Conservation (phyloP, 1,284 basidiomycete genomes). For the Fomitopsis pinicola region DNA sequence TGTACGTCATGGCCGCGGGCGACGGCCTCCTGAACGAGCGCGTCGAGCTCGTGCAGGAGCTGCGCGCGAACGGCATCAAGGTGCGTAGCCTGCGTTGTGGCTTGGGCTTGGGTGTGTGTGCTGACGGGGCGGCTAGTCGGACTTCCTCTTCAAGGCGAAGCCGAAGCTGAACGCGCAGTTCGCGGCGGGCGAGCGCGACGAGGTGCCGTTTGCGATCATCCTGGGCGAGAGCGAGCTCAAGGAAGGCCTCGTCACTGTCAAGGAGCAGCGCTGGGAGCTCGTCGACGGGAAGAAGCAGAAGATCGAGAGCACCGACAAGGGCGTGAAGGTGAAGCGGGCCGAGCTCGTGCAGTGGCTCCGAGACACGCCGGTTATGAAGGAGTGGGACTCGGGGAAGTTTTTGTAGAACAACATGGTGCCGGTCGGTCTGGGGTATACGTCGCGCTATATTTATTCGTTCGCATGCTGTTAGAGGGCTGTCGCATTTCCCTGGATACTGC, state of each 20-base stretch:
- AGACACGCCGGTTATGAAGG: constrained; percentile 39
- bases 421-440: neutral
- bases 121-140: constrained; percentile 50
- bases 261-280: constrained; percentile 86
- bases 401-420: constrained; percentile 1
- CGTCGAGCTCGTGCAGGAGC: constrained; percentile 76
- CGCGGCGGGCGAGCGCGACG: constrained; percentile 87
- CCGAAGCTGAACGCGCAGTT: constrained; percentile 89
- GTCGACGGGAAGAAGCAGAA: constrained; percentile 72
- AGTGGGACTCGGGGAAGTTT: constrained; percentile 41
- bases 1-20: constrained; percentile 91
- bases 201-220: constrained; percentile 89
- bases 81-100: constrained; percentile 34
- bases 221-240: constrained; percentile 86
- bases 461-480: neutral
- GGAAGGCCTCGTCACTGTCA: constrained; percentile 83
- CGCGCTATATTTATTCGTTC: neutral
- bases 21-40: constrained; percentile 88
- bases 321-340: constrained; percentile 61
- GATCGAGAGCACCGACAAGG: constrained; percentile 61
- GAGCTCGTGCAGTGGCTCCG: constrained; percentile 74
- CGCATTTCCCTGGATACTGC: neutral
- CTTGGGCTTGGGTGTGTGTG: neutral
- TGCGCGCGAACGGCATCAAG: constrained; percentile 89
- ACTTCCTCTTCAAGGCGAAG: constrained; percentile 92